These are phyloP conservation scores for Trichoderma gracile DNA, from an alignment of 2,329 filamentous ascomycete species.

Conservation along the genomic window DNA sequence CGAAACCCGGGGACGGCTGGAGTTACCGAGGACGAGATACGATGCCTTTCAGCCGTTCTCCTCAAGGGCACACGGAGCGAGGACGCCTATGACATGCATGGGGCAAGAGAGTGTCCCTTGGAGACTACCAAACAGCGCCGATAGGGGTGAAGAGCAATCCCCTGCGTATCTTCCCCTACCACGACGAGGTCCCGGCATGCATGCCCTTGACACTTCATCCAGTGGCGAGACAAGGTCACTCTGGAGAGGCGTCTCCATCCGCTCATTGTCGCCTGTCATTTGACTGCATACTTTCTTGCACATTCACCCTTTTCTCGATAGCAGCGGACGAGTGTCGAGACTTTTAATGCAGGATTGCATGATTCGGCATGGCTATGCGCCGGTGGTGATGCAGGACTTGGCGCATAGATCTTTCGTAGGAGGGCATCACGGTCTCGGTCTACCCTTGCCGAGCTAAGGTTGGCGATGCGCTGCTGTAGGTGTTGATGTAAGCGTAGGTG, in stretches of 20 bases:
- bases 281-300: not conserved
- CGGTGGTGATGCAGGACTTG: too few species aligned
- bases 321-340: not conserved
- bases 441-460: not conserved
- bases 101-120: not conserved
- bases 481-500: too few species aligned
- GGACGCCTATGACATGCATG: not conserved
- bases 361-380: not conserved
- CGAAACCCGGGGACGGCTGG: not conserved
- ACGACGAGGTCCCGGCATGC: not conserved
- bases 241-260: not conserved
- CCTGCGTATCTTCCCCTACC: not conserved
- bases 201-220: not conserved
- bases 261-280: not conserved
- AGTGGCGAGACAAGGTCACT: not conserved
- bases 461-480: not conserved
- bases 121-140: not conserved
- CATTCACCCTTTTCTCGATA: not conserved
- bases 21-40: not conserved
- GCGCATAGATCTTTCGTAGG: not conserved
- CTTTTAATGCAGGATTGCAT: slow-evolving; percentile 4
- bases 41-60: not conserved
- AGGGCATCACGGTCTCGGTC: not conserved
- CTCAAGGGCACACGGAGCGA: not conserved
- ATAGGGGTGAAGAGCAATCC: not conserved